Evolutionary conservation across 345 rosid genomes (phyloP), one percentile per base, ranked within the genome.

Genomic region (Eucalyptus rudis): DNA sequence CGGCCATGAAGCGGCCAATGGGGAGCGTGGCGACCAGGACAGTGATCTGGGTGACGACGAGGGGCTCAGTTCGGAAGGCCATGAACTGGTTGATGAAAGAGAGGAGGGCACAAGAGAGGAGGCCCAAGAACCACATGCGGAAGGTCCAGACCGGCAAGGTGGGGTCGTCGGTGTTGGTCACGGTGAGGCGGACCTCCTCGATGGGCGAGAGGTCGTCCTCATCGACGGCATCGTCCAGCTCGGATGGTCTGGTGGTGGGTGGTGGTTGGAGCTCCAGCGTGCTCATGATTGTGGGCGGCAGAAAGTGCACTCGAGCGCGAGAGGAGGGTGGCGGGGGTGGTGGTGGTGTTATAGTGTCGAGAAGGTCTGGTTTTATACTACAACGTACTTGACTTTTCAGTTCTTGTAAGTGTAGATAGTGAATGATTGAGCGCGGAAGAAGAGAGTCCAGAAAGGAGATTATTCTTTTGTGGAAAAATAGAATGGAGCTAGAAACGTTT

Each of bases 61-160:
- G 95, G 13, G 99, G 96, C 93, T 97, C 98, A 4, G 98, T 95
- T 45, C 98, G 91, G 97, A 93, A 97, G 45, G 96, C 49, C 89
- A 97, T 94, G 95, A 97, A 96, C 51, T 95, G 97, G 96, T 95
- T 97, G 19, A 97, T 94, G 88, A 97, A 96, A 2, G 98, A 95
- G 16, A 97, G 96, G 49, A 96, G 95, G 6, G 91, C 90, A 54
- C 99, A 97, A 6, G 98, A 95, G 13, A 94, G 6, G 13, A 97
- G 87, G 43, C 99, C 98, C 87, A 97, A 86, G 90, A 93, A 91
- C 98, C 98, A 97, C 98, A 96, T 95, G 87, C 99, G 92, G 89
- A 96, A 97, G 27, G 99, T 97, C 98, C 98, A 96, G 44, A 96
- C 96, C 7, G 99, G 97, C 36, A 94, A 94, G 45, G 93, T 92